Conservation (phyloP, 2,329 filamentous ascomycete species). For the Plectosphaerella cucumerina region DNA sequence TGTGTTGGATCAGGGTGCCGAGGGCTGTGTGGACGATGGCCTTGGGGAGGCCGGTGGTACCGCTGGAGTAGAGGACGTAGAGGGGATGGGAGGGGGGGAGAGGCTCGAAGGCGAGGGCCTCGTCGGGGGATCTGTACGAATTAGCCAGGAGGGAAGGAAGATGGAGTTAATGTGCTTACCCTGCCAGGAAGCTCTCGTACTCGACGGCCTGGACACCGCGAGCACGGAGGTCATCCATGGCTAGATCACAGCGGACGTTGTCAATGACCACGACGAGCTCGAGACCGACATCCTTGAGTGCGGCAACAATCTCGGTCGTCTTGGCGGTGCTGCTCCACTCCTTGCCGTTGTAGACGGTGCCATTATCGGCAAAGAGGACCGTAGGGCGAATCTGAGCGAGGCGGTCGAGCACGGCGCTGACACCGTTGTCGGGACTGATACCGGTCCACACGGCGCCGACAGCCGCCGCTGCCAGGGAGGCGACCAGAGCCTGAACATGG, state of each 20-base stretch:
- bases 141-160: too few species aligned
- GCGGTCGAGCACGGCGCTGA: constrained; percentile 85
- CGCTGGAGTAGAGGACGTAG: constrained; percentile 90
- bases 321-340: constrained; percentile 77
- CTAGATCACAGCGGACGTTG: constrained; percentile 48
- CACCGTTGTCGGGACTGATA: constrained; percentile 87
- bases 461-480: constrained; percentile 78
- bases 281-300: constrained; percentile 56
- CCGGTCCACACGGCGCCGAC: constrained; percentile 90
- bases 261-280: constrained; percentile 71
- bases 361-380: constrained; percentile 83
- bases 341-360: constrained; percentile 86
- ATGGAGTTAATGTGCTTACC: not conserved
- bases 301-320: constrained; percentile 68
- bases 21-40: constrained; percentile 91
- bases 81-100: constrained; percentile 82
- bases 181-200: constrained; percentile 38
- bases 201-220: constrained; percentile 36
- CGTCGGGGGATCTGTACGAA: constrained; percentile 33
- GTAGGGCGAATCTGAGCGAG: constrained; percentile 80
- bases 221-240: constrained; percentile 33
- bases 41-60: constrained; percentile 83
- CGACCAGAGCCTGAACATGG: constrained; percentile 79
- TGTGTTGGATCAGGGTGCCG: constrained; percentile 90
- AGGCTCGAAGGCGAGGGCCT: constrained; percentile 64